Evolutionary conservation across 345 rosid genomes (phyloP).

Genomic region (Sisymbrium irio): DNA sequence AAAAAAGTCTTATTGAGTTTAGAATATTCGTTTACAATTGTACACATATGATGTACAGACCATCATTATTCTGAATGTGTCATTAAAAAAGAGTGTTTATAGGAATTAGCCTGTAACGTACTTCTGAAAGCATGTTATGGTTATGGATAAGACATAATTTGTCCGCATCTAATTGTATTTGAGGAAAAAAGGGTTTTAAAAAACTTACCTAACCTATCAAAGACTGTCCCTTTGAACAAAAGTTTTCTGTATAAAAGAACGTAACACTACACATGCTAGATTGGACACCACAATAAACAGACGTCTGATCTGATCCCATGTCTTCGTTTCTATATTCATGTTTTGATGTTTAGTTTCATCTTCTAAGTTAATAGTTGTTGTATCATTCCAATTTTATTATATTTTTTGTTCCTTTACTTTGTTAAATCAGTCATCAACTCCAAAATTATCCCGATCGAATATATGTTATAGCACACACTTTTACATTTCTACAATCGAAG

Average conservation of each 20-base stretch:
- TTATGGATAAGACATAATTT: slow-evolving; percentile 12
- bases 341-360: neutral
- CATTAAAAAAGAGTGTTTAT: neutral
- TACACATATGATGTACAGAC: neutral
- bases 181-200: slow-evolving; percentile 16
- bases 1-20: neutral
- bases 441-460: neutral
- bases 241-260: slow-evolving; percentile 6
- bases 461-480: neutral
- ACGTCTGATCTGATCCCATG: neutral
- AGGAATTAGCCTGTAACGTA: slow-evolving; percentile 2
- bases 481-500: neutral
- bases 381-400: neutral
- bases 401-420: neutral
- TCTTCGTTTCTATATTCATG: neutral
- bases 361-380: neutral
- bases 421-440: neutral
- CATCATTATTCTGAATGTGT: neutral
- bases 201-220: slow-evolving; percentile 13
- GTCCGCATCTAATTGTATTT: slow-evolving; percentile 12
- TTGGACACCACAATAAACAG: slow-evolving; percentile 23
- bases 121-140: slow-evolving; percentile 1
- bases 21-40: neutral
- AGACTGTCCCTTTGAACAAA: slow-evolving; percentile 19
- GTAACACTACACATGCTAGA: slow-evolving; percentile 32